Conservation (phyloP, 208 protist genomes). For the Acanthamoeba rhysodes region DNA sequence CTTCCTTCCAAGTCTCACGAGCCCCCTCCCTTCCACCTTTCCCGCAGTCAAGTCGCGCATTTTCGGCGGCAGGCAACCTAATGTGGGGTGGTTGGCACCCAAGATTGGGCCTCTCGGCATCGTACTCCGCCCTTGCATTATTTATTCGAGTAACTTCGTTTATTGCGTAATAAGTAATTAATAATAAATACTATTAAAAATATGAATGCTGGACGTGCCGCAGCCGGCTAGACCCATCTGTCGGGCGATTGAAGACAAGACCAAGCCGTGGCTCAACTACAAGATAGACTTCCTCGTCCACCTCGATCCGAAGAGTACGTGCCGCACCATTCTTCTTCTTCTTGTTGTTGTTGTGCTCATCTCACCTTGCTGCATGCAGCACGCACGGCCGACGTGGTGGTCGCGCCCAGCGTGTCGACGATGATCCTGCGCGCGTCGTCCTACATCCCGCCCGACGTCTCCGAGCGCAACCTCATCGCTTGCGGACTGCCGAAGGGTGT, state of each 20-base stretch:
- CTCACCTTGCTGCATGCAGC: neutral
- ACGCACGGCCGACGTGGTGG: neutral
- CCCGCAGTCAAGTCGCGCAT: neutral
- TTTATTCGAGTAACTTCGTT: too few species aligned
- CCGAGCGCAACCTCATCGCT: conserved; percentile 1
- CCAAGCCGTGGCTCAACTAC: neutral
- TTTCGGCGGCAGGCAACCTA: neutral
- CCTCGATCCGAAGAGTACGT: neutral
- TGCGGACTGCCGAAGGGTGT: neutral
- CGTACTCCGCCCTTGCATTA: too few species aligned
- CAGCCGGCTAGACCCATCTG: neutral
- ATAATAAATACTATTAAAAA: too few species aligned
- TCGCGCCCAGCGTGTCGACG: neutral
- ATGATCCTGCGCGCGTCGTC: neutral
- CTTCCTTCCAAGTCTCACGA: neutral
- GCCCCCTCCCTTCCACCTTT: neutral
- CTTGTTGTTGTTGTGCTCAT: too few species aligned
- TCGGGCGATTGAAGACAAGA: neutral
- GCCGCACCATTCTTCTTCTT: neutral
- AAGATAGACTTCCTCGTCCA: neutral
- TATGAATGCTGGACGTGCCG: too few species aligned
- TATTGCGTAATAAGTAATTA: too few species aligned
- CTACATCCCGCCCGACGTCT: neutral
- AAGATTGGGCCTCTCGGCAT: neutral
- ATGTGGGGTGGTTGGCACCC: neutral